phyloP scores from a whole-genome alignment of 2,329 filamentous ascomycete genomes.

The Paecilomyces niveus region DNA sequence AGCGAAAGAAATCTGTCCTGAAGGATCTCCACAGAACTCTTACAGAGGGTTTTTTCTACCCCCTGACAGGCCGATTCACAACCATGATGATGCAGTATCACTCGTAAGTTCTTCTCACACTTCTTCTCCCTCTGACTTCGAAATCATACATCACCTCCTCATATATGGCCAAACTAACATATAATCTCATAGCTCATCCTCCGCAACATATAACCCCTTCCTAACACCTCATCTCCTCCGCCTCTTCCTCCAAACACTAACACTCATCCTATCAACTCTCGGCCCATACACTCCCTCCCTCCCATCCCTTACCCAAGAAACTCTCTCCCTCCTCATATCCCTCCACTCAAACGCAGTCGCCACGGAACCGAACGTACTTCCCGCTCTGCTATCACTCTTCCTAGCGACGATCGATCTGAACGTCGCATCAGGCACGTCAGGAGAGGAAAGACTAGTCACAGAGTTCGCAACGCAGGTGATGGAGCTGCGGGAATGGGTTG shows the following conservation, averaged over 20 bases:
- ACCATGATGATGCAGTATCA: constrained; percentile 51
- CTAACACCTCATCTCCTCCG: constrained; percentile 69
- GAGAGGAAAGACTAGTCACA: constrained; percentile 63
- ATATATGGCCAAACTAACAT: constrained; percentile 3
- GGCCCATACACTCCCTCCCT: constrained; percentile 72
- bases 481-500: constrained; percentile 83
- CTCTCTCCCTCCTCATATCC: constrained; percentile 73
- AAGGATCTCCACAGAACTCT: constrained; percentile 76
- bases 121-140: neutral
- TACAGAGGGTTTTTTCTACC: constrained; percentile 73
- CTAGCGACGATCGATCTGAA: constrained; percentile 79
- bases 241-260: constrained; percentile 78
- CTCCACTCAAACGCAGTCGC: constrained; percentile 49
- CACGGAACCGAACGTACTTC: constrained; percentile 60
- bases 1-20: constrained; percentile 53
- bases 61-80: constrained; percentile 74
- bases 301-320: constrained; percentile 72
- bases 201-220: constrained; percentile 50
- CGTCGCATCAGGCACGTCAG: constrained; percentile 38
- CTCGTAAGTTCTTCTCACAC: constrained; percentile 30
- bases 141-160: neutral
- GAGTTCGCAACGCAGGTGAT: constrained; percentile 69
- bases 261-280: constrained; percentile 72
- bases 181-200: constrained; percentile 21
- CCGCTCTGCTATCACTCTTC: constrained; percentile 70